phyloP scores from a whole-genome alignment of 116 monocot genomes.

The Zostera marina region DNA sequence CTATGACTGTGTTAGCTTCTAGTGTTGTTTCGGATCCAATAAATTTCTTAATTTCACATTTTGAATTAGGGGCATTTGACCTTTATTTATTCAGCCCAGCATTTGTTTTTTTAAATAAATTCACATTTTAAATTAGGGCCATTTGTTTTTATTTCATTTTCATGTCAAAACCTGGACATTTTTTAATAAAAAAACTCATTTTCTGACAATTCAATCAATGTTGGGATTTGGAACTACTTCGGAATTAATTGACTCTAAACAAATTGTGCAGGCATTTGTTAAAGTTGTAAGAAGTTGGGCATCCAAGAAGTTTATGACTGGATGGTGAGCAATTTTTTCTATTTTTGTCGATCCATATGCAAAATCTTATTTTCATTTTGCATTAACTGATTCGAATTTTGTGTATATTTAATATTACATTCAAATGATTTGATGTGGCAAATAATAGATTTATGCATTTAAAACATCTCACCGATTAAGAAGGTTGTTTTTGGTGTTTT shows the following conservation, averaged over 20 bases:
- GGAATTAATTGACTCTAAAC: neutral
- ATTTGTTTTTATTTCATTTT: too few species aligned
- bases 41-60: too few species aligned
- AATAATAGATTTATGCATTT: neutral
- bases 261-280: constrained; percentile 43
- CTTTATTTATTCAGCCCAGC: too few species aligned
- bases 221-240: neutral
- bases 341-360: neutral
- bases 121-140: too few species aligned
- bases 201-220: neutral
- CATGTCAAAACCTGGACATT: neutral
- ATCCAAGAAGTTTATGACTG: constrained; percentile 87
- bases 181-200: neutral
- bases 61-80: too few species aligned
- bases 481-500: neutral
- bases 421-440: neutral
- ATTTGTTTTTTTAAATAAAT: too few species aligned
- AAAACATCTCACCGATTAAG: neutral
- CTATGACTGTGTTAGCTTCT: too few species aligned
- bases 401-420: too few species aligned
- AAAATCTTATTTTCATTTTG: neutral
- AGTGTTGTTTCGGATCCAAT: too few species aligned
- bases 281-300: constrained; percentile 77
- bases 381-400: neutral
- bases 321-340: constrained; percentile 31